phyloP scores from a whole-genome alignment of 768 basidiomycete genomes.

The Daedaleopsis sinensis region DNA sequence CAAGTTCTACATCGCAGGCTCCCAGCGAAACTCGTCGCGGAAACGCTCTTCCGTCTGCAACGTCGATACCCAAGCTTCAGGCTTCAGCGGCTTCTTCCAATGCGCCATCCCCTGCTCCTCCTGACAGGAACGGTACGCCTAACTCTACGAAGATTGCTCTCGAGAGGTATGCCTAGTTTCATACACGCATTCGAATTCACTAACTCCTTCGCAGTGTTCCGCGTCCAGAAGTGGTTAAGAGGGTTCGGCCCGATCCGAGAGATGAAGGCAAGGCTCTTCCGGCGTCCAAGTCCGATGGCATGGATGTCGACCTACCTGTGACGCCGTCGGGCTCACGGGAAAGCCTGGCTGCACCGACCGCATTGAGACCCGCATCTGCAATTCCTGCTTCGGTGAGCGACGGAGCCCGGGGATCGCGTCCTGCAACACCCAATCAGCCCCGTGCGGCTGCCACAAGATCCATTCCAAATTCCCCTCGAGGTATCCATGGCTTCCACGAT shows the following conservation, averaged over 20 bases:
- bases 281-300: slow-evolving; percentile 31
- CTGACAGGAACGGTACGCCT: slow-evolving; percentile 36
- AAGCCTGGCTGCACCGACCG: not conserved
- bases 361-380: not conserved
- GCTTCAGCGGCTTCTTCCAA: slow-evolving; percentile 31
- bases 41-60: slow-evolving; percentile 25
- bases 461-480: slow-evolving; percentile 15
- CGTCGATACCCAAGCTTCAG: slow-evolving; percentile 64
- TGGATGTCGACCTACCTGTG: slow-evolving; percentile 38
- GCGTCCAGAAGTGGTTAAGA: slow-evolving; percentile 78
- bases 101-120: slow-evolving; percentile 27
- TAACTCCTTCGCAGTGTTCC: slow-evolving; percentile 54
- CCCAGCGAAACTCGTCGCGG: slow-evolving; percentile 13
- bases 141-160: slow-evolving; percentile 57
- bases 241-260: slow-evolving; percentile 46
- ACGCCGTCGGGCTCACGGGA: not conserved
- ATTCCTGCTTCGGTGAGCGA: slow-evolving; percentile 3
- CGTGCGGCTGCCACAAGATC: slow-evolving; percentile 9
- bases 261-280: slow-evolving; percentile 30
- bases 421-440: slow-evolving; percentile 19
- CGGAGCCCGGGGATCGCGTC: slow-evolving; percentile 1
- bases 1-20: slow-evolving; percentile 15
- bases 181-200: not conserved
- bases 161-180: slow-evolving; percentile 54
- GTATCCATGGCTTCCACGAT: slow-evolving; percentile 2